These are phyloP conservation scores for Thielaviopsis euricoi DNA, from an alignment of 2,329 filamentous ascomycete genomes.

Conservation along the genomic window DNA sequence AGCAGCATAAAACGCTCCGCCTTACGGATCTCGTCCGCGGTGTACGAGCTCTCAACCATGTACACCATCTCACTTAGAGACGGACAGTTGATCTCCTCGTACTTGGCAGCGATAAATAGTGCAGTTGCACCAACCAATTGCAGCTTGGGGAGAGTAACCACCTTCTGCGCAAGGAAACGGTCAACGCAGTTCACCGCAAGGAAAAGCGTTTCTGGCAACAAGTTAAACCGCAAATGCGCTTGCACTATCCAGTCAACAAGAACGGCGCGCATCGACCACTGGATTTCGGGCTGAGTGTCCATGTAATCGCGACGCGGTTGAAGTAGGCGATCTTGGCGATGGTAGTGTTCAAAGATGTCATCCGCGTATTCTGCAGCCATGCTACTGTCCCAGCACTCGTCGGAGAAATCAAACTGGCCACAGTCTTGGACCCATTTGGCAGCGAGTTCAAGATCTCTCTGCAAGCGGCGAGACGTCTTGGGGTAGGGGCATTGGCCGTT, in stretches of 20 bases:
- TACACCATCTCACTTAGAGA: conserved; percentile 91
- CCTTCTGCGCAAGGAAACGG: conserved; percentile 84
- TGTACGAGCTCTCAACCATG: conserved; percentile 93
- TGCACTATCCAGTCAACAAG: conserved; percentile 98
- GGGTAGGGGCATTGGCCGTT: conserved; percentile 63
- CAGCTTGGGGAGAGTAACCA: conserved; percentile 85
- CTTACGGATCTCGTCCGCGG: conserved; percentile 81
- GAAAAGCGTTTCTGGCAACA: conserved; percentile 90
- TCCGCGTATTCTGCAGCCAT: conserved; percentile 97
- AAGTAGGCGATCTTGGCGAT: conserved; percentile 29
- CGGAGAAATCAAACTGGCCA: conserved; percentile 53
- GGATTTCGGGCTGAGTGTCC: conserved; percentile 91
- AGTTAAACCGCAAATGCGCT: conserved; percentile 78
- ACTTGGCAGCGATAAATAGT: conserved; percentile 91
- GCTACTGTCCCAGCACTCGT: conserved; percentile 90
- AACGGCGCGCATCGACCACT: conserved; percentile 96
- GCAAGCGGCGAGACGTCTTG: conserved; percentile 49
- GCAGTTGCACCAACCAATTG: conserved; percentile 94
- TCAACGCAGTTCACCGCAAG: conserved; percentile 94
- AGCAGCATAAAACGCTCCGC: conserved; percentile 96
- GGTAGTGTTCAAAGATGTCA: conserved; percentile 56
- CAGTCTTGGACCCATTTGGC: conserved; percentile 50
- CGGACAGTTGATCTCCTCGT: conserved; percentile 96
- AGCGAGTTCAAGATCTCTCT: conserved; percentile 53
- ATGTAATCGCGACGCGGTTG: conserved; percentile 87